Evolutionary conservation across 2,329 filamentous ascomycete species (phyloP), one percentile per base, ranked within the genome.

Genomic region (Colletotrichum phormii): DNA sequence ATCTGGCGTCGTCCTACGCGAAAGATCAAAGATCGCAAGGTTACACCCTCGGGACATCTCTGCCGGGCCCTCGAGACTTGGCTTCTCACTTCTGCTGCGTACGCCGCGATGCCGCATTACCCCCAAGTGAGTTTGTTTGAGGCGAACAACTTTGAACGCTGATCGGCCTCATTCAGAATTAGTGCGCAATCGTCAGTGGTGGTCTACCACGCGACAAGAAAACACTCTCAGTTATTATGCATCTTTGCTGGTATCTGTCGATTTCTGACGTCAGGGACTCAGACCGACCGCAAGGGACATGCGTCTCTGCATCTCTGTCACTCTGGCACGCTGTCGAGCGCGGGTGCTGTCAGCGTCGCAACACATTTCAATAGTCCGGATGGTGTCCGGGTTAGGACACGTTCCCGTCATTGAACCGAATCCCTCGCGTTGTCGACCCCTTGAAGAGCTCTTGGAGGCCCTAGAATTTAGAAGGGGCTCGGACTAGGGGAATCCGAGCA

Each of bases 211-310:
- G 31, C 49, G 49, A 54, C 42, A 49, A 42, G 37, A 11, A 49
- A 49, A 49, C 18, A 49, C 18, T 49, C 18, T 49, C 42, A 22
- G 9, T n/a, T 49, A 4, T 22, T 22, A 11, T n/a, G 42, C 42
- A 18, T 22, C 42, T 22, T 59, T 22, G 22, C n/a, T n/a, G 37
- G 13, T 31, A 31, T 49, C 15, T n/a, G 29, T 35, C 58, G 64
- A 68, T 22, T 15, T 18, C 22, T 72, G 69, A 69, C 69, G 69
- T 72, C 69, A 69, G 33, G 58, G 22, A 37, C 55, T 42, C 15
- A 46, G 33, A 24, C 12, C 15, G 24, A 35, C 53, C 42, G 64
- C 35, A 18, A 55, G 55, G 5, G 65, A 49, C 26, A 54, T 37
- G 18, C 35, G 26, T 42, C n/a, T 42, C 9, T 15, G 37, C 42